Evolutionary conservation across 176 grass and related monocot genomes (phyloP), one percentile per base, ranked within the genome.

Genomic region (Miscanthus lutarioriparius): DNA sequence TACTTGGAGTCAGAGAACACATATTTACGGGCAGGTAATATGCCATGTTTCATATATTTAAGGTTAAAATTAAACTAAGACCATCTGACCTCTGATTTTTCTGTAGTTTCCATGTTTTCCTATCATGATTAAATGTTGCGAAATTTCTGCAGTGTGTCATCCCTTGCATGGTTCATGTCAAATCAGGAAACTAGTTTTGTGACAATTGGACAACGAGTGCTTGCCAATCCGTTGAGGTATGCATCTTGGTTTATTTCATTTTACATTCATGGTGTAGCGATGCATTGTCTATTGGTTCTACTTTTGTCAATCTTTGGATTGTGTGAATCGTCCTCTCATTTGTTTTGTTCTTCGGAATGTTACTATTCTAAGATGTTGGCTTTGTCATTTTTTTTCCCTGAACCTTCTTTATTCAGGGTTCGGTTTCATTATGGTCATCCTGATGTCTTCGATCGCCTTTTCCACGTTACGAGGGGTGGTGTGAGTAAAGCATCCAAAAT

Each of bases 161-260:
- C 96, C 65, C 96, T 99, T 77, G 96, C 96, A 25, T 99, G 93
- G 93, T 99, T 96, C 75, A 96, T 99, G 93, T 99, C 96, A 69
- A 99, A 99, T 87, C 96, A 99, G 67, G 96, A 99, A 75, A 99
- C 93, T 20, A 99, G 96, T 94, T 99, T 99, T 76, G 96, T 99
- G 81, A 99, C 96, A 58, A 99, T 99, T 89, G 96, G 91, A 82
- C 96, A 99, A 30, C 93, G 96, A 72, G 91, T 99, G 68, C 96
- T 99, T 96, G 96, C 96, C 53, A 96, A 99, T 83, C 96, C 93
- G 26, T 80, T 99, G 53, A 96, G 96, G 96, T 96, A 87, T 70
- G 35, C 56, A 30, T 65, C 66, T 32, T 78, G 45, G 7, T 65
- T 39, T 85, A 49, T 78, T 84, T 4, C 45, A 40, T 23, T 79